Evolutionary conservation across 352 stramenopile species (phyloP), one percentile per base, ranked within the genome.

Genomic region (Phytopythium mirpurense): DNA sequence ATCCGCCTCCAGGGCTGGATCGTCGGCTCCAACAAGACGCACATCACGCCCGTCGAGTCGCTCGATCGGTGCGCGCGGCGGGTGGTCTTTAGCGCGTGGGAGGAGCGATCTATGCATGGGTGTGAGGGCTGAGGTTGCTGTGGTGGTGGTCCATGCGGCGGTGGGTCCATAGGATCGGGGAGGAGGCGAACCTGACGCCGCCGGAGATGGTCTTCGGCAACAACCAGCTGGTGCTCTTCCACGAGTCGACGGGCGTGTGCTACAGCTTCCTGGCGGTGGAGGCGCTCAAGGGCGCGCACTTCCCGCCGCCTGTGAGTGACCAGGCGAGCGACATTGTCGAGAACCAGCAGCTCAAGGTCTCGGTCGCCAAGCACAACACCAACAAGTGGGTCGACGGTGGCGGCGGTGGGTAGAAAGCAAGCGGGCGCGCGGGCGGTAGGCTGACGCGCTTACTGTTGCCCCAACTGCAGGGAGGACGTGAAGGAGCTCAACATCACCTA

Each of bases 191-290:
- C 47, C 54, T 92, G 63, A 92, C 82, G 54, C 79, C 82, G 23
- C 83, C 83, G 15, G 83, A 93, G 74, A 93, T 93, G 83, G 83
- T 93, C 24, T 93, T 91, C 57, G 83, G 83, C 48, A 78, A 86
- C 54, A 93, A 93, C 59, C 83, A 93, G 55, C 49, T 93, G 53
- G 51, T 91, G 14, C 58, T 93, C 51, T 76, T 75, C 63, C 83
- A 93, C 60, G 72, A 86, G 48, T 64, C 76, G 2, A 78, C 73
- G 19, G 80, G 80, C 24, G 61, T 93, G 34, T 83, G 70, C 57
- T 86, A 88, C 68, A 86, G 83, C 56, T 93, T 93, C 23, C 51
- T 90, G 24, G 78, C 80, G 14, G 65, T 88, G 10, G 83, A 93
- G 47, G 79, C 83, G 51, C 67, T 93, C 23, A 86, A 87, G 36